These are phyloP conservation scores for Datisca glomerata DNA, from an alignment of 306 rosid species.

Conservation along the genomic window DNA sequence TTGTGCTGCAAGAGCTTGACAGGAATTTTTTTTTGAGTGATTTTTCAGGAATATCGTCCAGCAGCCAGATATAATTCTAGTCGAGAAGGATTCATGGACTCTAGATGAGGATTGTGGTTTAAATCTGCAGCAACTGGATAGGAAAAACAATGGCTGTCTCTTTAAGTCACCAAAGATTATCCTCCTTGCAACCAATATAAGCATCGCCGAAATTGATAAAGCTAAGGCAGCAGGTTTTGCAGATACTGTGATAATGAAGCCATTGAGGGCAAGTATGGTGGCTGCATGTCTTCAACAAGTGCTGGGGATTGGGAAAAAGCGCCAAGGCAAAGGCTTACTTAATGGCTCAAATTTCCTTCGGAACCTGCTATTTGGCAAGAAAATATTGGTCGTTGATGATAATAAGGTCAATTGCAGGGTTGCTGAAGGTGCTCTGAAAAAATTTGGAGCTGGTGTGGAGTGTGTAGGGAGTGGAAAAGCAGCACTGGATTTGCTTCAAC, in stretches of 20 bases:
- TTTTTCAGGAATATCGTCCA: constrained; percentile 38
- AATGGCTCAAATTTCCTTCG: constrained; percentile 52
- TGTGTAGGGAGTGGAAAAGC: constrained; percentile 85
- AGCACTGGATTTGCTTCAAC: constrained; percentile 72
- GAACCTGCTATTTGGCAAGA: constrained; percentile 67
- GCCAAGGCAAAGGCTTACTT: constrained; percentile 44
- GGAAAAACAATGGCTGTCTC: constrained; percentile 56
- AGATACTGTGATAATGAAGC: constrained; percentile 92
- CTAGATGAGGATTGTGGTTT: constrained; percentile 54
- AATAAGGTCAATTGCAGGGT: constrained; percentile 80
- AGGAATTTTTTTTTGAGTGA: constrained; percentile 4
- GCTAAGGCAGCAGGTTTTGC: constrained; percentile 72
- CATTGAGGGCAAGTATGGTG: constrained; percentile 92
- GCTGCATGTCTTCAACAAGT: constrained; percentile 98
- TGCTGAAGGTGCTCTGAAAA: constrained; percentile 92
- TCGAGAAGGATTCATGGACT: constrained; percentile 80
- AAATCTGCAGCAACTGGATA: constrained; percentile 33
- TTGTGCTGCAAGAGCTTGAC: constrained; percentile 2
- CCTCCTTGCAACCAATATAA: constrained; percentile 79
- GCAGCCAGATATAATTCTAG: constrained; percentile 70
- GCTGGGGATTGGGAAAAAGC: constrained; percentile 65
- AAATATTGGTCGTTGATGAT: constrained; percentile 88
- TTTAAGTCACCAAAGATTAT: constrained; percentile 61
- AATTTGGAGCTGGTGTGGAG: constrained; percentile 73
- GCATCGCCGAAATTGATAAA: constrained; percentile 44